These are phyloP conservation scores for Crithidia expoeki DNA, from an alignment of 208 protist genomes.

Conservation along the genomic window DNA sequence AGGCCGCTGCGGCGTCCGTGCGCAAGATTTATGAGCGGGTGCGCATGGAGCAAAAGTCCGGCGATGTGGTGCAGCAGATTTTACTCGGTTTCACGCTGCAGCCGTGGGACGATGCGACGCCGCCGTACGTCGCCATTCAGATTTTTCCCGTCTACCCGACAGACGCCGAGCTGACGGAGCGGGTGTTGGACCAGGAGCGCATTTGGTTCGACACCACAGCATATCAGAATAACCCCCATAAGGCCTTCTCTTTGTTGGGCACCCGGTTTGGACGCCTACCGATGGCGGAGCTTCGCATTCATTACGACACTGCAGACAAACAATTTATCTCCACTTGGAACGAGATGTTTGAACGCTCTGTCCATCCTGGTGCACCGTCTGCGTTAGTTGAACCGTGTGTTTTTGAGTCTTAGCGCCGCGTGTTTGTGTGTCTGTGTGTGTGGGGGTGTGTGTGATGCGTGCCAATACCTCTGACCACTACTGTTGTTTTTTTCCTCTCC, in stretches of 20 bases:
- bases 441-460: too few species aligned
- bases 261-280: constrained; percentile 23
- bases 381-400: neutral
- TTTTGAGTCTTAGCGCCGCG: neutral
- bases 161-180: constrained; percentile 13
- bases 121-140: constrained; percentile 25
- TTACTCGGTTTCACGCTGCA: constrained; percentile 15
- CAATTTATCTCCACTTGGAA: constrained; percentile 18
- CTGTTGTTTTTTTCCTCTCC: too few species aligned
- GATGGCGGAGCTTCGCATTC: constrained; percentile 22
- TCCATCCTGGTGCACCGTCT: neutral
- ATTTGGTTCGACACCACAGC: neutral
- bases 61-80: constrained; percentile 13
- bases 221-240: constrained; percentile 27
- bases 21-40: constrained; percentile 27
- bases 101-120: constrained; percentile 1
- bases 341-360: constrained; percentile 1
- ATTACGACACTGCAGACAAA: constrained; percentile 7
- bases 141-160: constrained; percentile 23
- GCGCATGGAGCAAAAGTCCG: neutral
- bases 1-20: constrained; percentile 3
- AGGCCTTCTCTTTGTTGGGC: constrained; percentile 22
- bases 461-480: too few species aligned
- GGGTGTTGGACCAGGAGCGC: constrained; percentile 8
- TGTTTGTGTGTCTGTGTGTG: too few species aligned